These are phyloP conservation scores for Gelatoporia subvermispora DNA, from an alignment of 768 basidiomycete genomes.

Conservation along the genomic window DNA sequence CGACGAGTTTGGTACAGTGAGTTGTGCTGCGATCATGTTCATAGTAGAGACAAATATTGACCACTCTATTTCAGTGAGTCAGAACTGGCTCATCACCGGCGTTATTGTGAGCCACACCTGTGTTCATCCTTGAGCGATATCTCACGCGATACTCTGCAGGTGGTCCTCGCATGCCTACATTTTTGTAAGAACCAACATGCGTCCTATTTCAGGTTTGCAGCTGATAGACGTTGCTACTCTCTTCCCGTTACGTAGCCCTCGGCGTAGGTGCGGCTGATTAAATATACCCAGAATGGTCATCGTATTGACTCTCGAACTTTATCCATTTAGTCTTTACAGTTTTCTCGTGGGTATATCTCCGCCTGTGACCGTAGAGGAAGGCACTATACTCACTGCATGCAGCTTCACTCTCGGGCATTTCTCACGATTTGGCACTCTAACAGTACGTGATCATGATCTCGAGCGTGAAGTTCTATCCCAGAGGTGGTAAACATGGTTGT, in stretches of 20 bases:
- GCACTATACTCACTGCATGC: conserved; percentile 5
- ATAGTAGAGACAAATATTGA: background rate
- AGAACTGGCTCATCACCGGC: conserved; percentile 35
- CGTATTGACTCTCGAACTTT: no score
- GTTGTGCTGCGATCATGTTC: conserved; percentile 9
- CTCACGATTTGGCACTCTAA: conserved; percentile 30
- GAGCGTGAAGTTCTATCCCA: no score
- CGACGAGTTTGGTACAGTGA: conserved; percentile 46
- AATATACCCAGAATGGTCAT: background rate
- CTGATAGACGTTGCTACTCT: background rate
- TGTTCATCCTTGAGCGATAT: background rate
- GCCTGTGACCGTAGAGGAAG: background rate
- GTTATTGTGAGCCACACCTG: conserved; percentile 35
- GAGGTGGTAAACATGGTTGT: conserved; percentile 22
- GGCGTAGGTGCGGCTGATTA: conserved; percentile 17
- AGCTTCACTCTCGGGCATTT: conserved; percentile 26
- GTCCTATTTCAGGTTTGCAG: background rate
- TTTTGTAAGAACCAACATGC: conserved; percentile 30
- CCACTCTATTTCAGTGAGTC: conserved; percentile 33
- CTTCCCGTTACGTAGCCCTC: conserved; percentile 7
- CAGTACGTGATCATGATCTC: conserved; percentile 21
- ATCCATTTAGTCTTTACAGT: conserved; percentile 42
- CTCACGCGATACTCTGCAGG: conserved; percentile 18
- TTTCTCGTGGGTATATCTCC: conserved; percentile 32
- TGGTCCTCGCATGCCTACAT: conserved; percentile 36